These are phyloP conservation scores for Rhodotorula glutinis DNA, from an alignment of 1,284 basidiomycete genomes.

Conservation along the genomic window DNA sequence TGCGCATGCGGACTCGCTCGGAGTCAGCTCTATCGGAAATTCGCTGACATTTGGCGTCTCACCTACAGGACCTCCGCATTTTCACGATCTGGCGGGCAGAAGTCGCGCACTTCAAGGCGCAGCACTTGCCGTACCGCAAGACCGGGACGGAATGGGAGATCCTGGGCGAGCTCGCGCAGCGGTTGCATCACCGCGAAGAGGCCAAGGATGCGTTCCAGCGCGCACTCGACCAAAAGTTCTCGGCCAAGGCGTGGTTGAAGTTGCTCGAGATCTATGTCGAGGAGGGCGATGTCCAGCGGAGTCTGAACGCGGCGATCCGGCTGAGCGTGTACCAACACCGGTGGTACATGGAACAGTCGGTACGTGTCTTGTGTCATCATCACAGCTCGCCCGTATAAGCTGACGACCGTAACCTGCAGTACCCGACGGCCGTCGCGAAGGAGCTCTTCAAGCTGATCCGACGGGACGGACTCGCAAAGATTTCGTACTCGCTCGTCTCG, in stretches of 20 bases:
- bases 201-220: slow-evolving; percentile 95
- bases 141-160: slow-evolving; percentile 99
- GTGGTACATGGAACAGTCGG: slow-evolving; percentile 51
- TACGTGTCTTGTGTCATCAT: slow-evolving; percentile 37
- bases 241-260: slow-evolving; percentile 85
- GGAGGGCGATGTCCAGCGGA: slow-evolving; percentile 84
- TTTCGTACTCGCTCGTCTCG: slow-evolving; percentile 86
- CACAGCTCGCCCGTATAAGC: too few relatives aligned
- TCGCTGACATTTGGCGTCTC: too few relatives aligned
- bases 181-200: slow-evolving; percentile 94
- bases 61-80: slow-evolving; percentile 78
- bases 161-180: slow-evolving; percentile 84
- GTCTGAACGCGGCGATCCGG: slow-evolving; percentile 84
- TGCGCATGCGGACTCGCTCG: slow-evolving; percentile 47
- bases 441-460: slow-evolving; percentile 89
- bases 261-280: slow-evolving; percentile 92
- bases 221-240: slow-evolving; percentile 84
- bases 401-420: slow-evolving; percentile 55
- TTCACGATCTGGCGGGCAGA: slow-evolving; percentile 99
- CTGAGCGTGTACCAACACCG: slow-evolving; percentile 84
- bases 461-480: slow-evolving; percentile 91
- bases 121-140: slow-evolving; percentile 94
- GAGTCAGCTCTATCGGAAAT: too few relatives aligned
- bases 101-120: slow-evolving; percentile 97
- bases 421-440: slow-evolving; percentile 83